Base-by-base conservation (phyloP, 2,329 filamentous ascomycete species). In the Cladosporium sphaerospermum region DNA sequence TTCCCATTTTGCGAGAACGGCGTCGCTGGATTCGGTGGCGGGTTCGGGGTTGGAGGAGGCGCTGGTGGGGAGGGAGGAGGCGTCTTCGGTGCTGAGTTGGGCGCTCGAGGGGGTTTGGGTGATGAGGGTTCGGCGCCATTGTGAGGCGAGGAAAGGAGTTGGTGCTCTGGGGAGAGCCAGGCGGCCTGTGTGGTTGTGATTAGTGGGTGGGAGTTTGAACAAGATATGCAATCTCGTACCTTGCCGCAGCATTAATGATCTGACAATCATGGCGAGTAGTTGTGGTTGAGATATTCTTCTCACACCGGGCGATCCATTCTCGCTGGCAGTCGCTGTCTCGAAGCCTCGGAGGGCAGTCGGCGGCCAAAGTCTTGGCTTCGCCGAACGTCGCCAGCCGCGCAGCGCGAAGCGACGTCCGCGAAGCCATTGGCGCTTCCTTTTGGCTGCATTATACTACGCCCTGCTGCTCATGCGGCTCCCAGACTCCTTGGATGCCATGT, bases 1-100 rank as follows among this genome's bases (percentile, higher is more conserved):
- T 52, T 67, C 61, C 63, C 73, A 77, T 61, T 76, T 69, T 52
- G 69, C 65, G 9, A 71, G 70, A 16, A 68, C 62, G 16, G 58
- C 61, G 42, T 68, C 61, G 9, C 54, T 63, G 52, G 61, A 69
- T 62, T 62, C 69, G 11, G 42, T 23, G 4, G 23, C 9, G 57
- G 59, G 67, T 60, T 59, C 62, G 49, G 54, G 50, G 34, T 43
- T 41, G 33, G 42, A 41, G 4, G 50, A 40, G 23, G 68, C 64
- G 53, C 68, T 57, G 32, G 65, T 63, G 23, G 59, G 54, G 31
- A 65, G 62, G 47, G 64, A 61, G 50, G 64, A 51, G 46, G 66
- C 61, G 58, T 63, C 57, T 34, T 67, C 56, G 43, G 67, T 53
- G 11, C 33, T 39, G 42, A 36, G 40, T 68, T 52, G 42, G 42